These are phyloP conservation scores for Apiotrichum mycotoxinovorans DNA, from an alignment of 1,284 basidiomycete genomes.

Conservation along the genomic window DNA sequence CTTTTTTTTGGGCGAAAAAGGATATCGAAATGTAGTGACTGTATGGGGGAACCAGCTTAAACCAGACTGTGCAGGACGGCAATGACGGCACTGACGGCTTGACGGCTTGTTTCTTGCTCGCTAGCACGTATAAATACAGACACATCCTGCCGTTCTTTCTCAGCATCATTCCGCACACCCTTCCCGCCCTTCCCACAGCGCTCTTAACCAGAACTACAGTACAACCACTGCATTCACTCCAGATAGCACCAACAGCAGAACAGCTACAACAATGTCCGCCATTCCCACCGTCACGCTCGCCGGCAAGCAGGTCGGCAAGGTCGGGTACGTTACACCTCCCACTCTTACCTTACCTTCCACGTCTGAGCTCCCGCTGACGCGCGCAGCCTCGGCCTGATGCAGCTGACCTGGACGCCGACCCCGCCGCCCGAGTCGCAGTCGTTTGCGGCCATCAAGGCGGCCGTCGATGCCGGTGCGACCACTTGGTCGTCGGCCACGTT, in stretches of 20 bases:
- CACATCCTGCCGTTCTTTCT: too few relatives aligned
- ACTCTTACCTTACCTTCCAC: not conserved
- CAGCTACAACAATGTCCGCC: conserved; percentile 7
- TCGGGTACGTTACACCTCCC: conserved; percentile 26
- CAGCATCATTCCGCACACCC: too few relatives aligned
- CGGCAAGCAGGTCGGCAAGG: conserved; percentile 33
- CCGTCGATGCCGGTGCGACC: conserved; percentile 58
- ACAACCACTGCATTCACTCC: not conserved
- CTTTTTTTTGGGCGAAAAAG: too few relatives aligned
- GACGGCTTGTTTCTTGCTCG: too few relatives aligned
- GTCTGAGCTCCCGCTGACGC: not conserved
- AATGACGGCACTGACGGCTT: too few relatives aligned
- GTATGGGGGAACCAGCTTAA: too few relatives aligned
- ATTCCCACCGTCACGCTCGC: conserved; percentile 33
- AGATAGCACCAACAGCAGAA: not conserved
- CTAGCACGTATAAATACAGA: too few relatives aligned
- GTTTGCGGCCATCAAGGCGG: conserved; percentile 61
- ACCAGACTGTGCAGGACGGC: too few relatives aligned
- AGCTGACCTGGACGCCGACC: conserved; percentile 55
- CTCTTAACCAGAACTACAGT: not conserved
- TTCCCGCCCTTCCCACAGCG: not conserved
- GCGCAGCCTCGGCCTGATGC: conserved; percentile 55
- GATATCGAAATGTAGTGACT: too few relatives aligned
- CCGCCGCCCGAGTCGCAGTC: conserved; percentile 57
- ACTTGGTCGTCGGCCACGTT: conserved; percentile 50